Base-by-base conservation (phyloP, 768 basidiomycete species). In the Candolleomyces aberdarensis region DNA sequence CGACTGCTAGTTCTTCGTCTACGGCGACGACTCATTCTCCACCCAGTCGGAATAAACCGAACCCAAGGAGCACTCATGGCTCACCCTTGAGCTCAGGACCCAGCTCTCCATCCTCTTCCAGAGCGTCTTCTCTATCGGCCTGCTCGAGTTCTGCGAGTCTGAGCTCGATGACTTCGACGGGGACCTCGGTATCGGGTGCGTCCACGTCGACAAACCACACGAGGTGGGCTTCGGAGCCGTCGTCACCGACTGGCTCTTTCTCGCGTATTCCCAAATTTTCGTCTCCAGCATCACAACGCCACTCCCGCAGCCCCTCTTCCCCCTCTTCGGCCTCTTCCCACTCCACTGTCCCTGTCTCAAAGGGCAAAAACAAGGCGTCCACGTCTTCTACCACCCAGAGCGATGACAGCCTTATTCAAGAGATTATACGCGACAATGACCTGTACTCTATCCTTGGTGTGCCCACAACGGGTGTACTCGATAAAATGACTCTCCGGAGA, bases 391-490 rank as follows among this genome's bases (percentile, higher is more conserved):
- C 64, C 56, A 65, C 57, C 66, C 62, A 62, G 59, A 31, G 9
- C 20, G 60, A 61, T 40, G 60, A 61, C 39, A 52, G 51, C 32
- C 36, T 80, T 13, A 80, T 89, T 19, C 71, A 78, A 8, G 76
- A 82, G 8, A 82, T 93, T 22, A 78, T 91, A 26, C 71, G 78
- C 22, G 80, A 79, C 64, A 82, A 88, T 58, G 84, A 91, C 71
- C 80, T 93, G 41, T 93, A 94, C 71, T 74, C 78, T 26, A 85
- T 94, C 32, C 82, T 95, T 8, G 92, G 91, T 5, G 72, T 92
- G 5, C 66, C 78, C 20, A 82, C 80, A 62, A 76, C 75, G 7
- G 71, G 78, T 0, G 67, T 68, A 36, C 74, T 85, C 41, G 90
- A 93, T 70, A 83, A 81, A 62, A 74, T 85, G 62, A 72, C 85